phyloP scores from a whole-genome alignment of 2,329 filamentous ascomycete genomes.

The Myriangium duriaei region DNA sequence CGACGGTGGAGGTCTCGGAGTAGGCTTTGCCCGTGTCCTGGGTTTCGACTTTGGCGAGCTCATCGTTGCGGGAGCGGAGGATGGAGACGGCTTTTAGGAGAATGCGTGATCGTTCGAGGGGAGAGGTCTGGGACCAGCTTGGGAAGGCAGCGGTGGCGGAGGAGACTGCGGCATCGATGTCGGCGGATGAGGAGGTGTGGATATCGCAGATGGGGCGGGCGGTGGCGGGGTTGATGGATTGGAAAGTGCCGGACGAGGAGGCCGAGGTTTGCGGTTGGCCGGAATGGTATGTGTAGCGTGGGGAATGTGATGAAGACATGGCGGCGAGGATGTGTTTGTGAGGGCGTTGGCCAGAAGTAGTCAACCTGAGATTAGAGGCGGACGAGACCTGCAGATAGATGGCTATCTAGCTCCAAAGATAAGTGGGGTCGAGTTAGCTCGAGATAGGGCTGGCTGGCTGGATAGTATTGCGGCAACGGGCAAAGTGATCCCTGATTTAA shows the following conservation, averaged over 20 bases:
- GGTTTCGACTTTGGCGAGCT: conserved; percentile 67
- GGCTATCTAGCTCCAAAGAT: too few species aligned
- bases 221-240: conserved; percentile 62
- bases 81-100: conserved; percentile 64
- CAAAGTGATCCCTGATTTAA: too few species aligned
- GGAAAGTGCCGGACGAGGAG: conserved; percentile 48
- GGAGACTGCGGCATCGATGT: conserved; percentile 59
- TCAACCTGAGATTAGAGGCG: too few species aligned
- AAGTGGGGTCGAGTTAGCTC: too few species aligned
- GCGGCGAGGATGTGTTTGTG: conserved; percentile 7
- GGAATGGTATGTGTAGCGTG: conserved; percentile 52
- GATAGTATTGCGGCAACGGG: too few species aligned
- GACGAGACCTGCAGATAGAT: too few species aligned
- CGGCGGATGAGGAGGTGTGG: conserved; percentile 51
- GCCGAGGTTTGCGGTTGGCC: conserved; percentile 53
- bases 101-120: conserved; percentile 63
- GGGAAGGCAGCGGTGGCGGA: conserved; percentile 62
- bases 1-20: conserved; percentile 72
- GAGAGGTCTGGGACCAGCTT: conserved; percentile 62
- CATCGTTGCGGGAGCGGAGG: conserved; percentile 64
- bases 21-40: conserved; percentile 78
- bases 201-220: conserved; percentile 57
- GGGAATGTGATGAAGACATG: conserved; percentile 2
- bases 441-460: too few species aligned
- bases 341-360: neutral